Evolutionary conservation across 2,329 filamentous ascomycete species (phyloP), one percentile per base, ranked within the genome.

Genomic region (Bipolaris sorokiniana): DNA sequence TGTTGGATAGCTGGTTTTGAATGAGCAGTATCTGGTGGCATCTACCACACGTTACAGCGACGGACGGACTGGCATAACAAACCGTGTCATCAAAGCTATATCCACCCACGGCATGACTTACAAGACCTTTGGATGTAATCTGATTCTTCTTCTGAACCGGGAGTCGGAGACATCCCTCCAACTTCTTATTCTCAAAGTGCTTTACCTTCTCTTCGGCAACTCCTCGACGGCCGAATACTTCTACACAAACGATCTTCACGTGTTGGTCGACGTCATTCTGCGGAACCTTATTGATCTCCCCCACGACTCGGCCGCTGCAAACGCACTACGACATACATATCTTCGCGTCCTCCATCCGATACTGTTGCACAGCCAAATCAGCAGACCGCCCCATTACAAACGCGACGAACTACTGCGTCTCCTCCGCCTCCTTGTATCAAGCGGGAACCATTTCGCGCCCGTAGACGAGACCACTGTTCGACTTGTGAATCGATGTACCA

Each of bases 101-200:
- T 94, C 92, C 51, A 82, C 90, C 22, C 84, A 95, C 69, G 94
- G 94, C 3, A 85, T 87, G 47, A 83, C 83, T 1, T 98, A 92
- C 75, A 93, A 94, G 72, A 97, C 94, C 0, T 99, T 99, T 80
- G 95, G 95, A 50, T 94, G 97, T 79, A 99, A 98, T 67, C 90
- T 99, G 59, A 99, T 99, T 62, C 82, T 99, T 5, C 84, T 99
- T 1, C 83, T 99, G 37, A 99, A 99, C 74, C 89, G 95, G 68
- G 95, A 98, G 81, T 84, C 90, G 9, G 93, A 98, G 76, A 96
- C 95, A 0, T 94, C 92, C 1, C 85, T 97, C 36, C 96, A 99
- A 77, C 84, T 99, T 23, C 84, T 99, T n/a, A 98, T 98, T 58
- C 83, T 99, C 40, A 99, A 99, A 78, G 86, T 97, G 4, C 82